Base-by-base conservation (phyloP, 192 early-diverging fungal species). In the Ambispora gerdemannii region DNA sequence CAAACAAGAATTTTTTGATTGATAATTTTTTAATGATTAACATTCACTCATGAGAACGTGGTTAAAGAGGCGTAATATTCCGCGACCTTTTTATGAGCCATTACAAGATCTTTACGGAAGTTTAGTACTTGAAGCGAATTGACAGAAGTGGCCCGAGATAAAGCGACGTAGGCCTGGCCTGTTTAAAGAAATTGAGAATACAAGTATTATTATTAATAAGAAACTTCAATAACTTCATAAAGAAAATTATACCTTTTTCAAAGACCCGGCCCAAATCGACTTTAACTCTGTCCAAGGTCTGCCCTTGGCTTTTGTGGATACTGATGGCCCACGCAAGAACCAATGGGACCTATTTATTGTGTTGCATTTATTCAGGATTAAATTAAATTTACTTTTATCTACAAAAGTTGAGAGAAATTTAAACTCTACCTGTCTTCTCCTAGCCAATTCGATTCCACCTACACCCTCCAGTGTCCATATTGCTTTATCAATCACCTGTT, bases 231-330 rank as follows among this genome's bases (percentile, higher is more conserved):
- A 58, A 33, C 15, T 17, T 30, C 19, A 36, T 24, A 17, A 30
- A 24, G 43, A 0, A 65, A n/a, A 24, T 33, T 50, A 1, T 78
- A 75, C 80, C 92, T 66, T 87, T 86, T 66, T 92, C 92, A 87
- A 95, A 95, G 2, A 89, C 84, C 50, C 80, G 81, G 19, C 84
- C 81, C 33, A 95, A 75, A 75, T 95, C 90, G 34, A 95, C 90
- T 30, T 81, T 70, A 20, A 92, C 83, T 25, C 86, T 80, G 31
- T 91, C 89, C 17, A 95, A 80, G 4, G 93, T 93, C 78, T 93
- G 92, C 1, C 93, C 93, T 72, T 95, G 93, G 69, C 86, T 87
- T 74, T 95, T 95, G 72, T 95, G 93, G 55, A 95, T 92, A 33
- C 90, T 91, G 68, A 93, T 76, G 2, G 92, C 91, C 93, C 93